Evolutionary conservation across 2,329 filamentous ascomycete genomes (phyloP).

Genomic region (Macroventuria anomochaeta): DNA sequence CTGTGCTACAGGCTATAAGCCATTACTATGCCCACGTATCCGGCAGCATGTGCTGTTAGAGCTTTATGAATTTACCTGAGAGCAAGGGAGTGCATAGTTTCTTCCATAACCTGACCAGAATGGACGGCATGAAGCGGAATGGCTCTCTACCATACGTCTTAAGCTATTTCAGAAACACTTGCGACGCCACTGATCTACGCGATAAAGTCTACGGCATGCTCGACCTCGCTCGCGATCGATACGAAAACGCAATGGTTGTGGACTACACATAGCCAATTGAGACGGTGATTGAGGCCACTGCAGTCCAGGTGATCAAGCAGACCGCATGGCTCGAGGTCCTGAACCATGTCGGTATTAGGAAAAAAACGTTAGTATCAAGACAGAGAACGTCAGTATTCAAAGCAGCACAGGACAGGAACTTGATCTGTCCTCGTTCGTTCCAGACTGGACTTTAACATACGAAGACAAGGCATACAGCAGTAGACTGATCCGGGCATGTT

Average conservation of each 20-base stretch:
- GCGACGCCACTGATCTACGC: not conserved
- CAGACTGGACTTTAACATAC: conserved; percentile 1
- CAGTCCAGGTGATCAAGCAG: not conserved
- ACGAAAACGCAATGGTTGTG: not conserved
- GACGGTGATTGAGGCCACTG: not conserved
- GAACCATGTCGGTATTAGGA: not conserved
- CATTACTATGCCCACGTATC: not conserved
- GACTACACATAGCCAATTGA: not conserved
- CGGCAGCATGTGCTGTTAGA: not conserved
- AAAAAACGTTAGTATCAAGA: no score
- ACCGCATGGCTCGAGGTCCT: not conserved
- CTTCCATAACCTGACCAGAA: no score
- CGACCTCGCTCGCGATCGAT: not conserved
- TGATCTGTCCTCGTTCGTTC: not conserved
- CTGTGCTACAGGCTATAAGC: not conserved
- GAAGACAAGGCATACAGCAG: no score
- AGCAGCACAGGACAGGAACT: not conserved
- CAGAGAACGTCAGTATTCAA: no score
- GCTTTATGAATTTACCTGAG: not conserved
- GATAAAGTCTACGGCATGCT: conserved; percentile 1
- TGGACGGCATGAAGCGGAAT: not conserved
- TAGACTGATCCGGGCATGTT: no score
- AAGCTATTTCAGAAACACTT: not conserved
- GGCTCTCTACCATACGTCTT: not conserved
- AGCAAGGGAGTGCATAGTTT: no score